A percentile compares a stretch with the other conserved stretches of the same genome.
These are phyloP conservation scores for Pilasporangium apinafurcum DNA, from an alignment of 352 stramenopile genomes.

Conservation along the genomic window DNA sequence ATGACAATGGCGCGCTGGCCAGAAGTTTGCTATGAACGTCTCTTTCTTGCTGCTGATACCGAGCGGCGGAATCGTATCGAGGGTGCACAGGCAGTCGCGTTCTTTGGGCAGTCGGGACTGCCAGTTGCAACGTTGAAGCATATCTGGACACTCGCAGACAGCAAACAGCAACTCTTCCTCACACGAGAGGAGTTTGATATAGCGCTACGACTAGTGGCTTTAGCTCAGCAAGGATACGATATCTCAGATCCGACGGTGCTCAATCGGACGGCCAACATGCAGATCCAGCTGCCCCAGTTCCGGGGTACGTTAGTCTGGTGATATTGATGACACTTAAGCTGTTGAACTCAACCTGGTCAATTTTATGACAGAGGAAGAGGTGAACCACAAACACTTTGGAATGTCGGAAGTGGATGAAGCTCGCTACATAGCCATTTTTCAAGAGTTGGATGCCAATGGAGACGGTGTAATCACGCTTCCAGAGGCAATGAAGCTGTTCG, in stretches of 20 bases:
- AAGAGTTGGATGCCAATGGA: slow-evolving; percentile 4
- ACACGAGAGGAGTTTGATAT: slow-evolving; percentile 6
- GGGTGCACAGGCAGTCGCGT: slow-evolving; percentile 15
- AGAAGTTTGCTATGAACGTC: slow-evolving; percentile 9
- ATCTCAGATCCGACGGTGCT: slow-evolving; percentile 1
- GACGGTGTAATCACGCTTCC: slow-evolving; percentile 4
- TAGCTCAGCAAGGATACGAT: slow-evolving; percentile 21
- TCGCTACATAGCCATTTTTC: slow-evolving; percentile 17
- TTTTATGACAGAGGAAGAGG: slow-evolving; percentile 6
- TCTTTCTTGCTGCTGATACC: slow-evolving; percentile 19
- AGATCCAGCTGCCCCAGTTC: slow-evolving; percentile 9
- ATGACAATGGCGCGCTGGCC: too few species aligned
- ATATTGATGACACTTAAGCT: background rate
- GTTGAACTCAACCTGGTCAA: background rate
- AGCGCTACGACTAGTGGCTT: slow-evolving; percentile 18
- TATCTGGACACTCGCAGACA: slow-evolving; percentile 22
- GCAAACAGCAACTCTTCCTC: slow-evolving; percentile 9
- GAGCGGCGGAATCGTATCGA: slow-evolving; percentile 10
- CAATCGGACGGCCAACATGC: background rate
- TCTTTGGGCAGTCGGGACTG: slow-evolving; percentile 16
- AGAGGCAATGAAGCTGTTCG: slow-evolving; percentile 13
- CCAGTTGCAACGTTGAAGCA: slow-evolving; percentile 21
- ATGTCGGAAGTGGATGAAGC: slow-evolving; percentile 12
- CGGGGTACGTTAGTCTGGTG: slow-evolving; percentile 1
- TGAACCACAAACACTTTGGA: slow-evolving; percentile 7